phyloP scores from a whole-genome alignment of 169 alveolate species.

The Gregarina niphandrodes region DNA sequence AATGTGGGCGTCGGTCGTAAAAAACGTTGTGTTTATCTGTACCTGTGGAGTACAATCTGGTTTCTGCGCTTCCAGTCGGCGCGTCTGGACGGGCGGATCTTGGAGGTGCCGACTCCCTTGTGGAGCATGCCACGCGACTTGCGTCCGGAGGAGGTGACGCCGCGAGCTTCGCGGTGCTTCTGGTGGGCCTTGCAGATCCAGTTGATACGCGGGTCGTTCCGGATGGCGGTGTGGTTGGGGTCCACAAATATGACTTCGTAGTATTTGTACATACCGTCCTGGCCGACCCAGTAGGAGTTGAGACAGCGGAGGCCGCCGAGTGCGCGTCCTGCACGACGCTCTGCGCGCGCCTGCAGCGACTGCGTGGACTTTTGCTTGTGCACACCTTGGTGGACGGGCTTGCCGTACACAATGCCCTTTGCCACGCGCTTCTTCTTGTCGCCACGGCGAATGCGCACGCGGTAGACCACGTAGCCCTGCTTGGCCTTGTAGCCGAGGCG shows the following conservation, averaged over 20 bases:
- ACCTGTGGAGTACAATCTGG: conserved; percentile 70
- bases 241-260: conserved; percentile 89
- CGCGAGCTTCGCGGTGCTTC: conserved; percentile 96
- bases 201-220: conserved; percentile 90
- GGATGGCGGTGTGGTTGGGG: conserved; percentile 87
- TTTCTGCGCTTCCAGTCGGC: conserved; percentile 83
- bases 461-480: conserved; percentile 92
- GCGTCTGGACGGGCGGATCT: conserved; percentile 75
- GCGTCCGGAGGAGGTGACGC: conserved; percentile 70
- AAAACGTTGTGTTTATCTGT: conserved; percentile 50
- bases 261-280: conserved; percentile 93
- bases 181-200: conserved; percentile 86
- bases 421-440: conserved; percentile 84
- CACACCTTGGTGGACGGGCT: conserved; percentile 91
- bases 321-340: conserved; percentile 89
- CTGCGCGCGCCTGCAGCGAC: conserved; percentile 86
- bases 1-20: no score
- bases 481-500: conserved; percentile 94
- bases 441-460: conserved; percentile 97
- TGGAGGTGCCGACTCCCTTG: conserved; percentile 73
- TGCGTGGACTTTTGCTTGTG: conserved; percentile 79
- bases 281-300: conserved; percentile 98
- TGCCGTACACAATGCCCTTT: conserved; percentile 97
- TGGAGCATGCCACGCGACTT: conserved; percentile 65
- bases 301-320: conserved; percentile 80